A percentile compares a stretch with the other conserved stretches of the same genome.
These are phyloP conservation scores for Quercus rubra DNA, from an alignment of 306 rosid genomes.

Conservation along the genomic window DNA sequence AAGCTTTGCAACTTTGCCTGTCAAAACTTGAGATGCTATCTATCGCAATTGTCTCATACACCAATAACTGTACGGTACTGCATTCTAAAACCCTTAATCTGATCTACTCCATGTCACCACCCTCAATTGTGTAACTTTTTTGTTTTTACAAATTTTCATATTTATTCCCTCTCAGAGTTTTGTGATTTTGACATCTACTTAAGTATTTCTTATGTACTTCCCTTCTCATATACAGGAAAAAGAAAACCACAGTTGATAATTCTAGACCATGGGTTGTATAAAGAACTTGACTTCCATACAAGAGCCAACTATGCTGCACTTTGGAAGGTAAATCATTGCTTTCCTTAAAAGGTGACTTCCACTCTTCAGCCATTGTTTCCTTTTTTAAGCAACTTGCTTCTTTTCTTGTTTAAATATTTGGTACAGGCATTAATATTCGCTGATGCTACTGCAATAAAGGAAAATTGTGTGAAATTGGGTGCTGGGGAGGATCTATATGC, in stretches of 20 bases:
- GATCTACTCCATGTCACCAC: not conserved
- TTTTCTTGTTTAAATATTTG: conserved; percentile 8
- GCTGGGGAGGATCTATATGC: conserved; percentile 96
- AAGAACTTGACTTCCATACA: conserved; percentile 73
- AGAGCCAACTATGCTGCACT: conserved; percentile 88
- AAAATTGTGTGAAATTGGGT: conserved; percentile 85
- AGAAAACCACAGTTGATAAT: conserved; percentile 89
- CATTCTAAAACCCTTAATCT: not conserved
- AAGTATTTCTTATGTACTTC: not conserved
- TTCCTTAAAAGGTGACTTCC: not conserved
- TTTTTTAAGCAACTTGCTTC: not conserved
- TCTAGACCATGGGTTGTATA: conserved; percentile 93
- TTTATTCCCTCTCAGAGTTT: not conserved
- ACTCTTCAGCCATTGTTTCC: not conserved
- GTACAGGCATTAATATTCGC: conserved; percentile 74
- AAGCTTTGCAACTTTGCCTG: not conserved
- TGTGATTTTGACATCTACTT: not conserved
- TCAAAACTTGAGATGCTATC: not conserved
- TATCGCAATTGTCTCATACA: not conserved
- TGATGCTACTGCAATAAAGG: conserved; percentile 77
- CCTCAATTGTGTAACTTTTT: not conserved
- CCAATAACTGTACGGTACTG: not conserved
- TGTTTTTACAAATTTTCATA: not conserved
- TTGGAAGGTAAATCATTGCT: conserved; percentile 59
- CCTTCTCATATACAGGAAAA: conserved; percentile 52